Evolutionary conservation across 495 filamentous ascomycete genomes (phyloP).

Genomic region (Margaritispora aquatica): DNA sequence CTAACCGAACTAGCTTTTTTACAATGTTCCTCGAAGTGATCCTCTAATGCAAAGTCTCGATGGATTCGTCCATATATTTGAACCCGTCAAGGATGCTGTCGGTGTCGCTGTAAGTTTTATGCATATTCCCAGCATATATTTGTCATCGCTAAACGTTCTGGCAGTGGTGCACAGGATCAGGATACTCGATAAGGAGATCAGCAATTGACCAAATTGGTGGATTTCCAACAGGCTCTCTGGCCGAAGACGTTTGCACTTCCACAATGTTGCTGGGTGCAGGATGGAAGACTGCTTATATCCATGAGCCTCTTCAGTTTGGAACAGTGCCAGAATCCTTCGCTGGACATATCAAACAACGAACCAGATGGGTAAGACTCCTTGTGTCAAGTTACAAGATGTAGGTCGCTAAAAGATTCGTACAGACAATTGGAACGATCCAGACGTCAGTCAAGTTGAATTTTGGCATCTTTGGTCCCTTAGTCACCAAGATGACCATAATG

Average conservation of each 20-base stretch:
- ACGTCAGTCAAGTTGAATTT: slow-evolving; percentile 40
- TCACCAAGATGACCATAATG: slow-evolving; percentile 26
- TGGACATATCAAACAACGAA: slow-evolving; percentile 44
- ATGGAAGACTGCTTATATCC: slow-evolving; percentile 43
- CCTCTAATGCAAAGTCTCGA: slow-evolving; percentile 41
- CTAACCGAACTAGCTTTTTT: slow-evolving; percentile 37
- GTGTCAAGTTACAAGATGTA: not conserved
- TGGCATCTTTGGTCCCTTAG: slow-evolving; percentile 33
- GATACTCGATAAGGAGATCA: slow-evolving; percentile 40
- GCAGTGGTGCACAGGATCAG: slow-evolving; percentile 46
- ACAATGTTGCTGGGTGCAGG: slow-evolving; percentile 40
- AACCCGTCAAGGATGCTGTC: slow-evolving; percentile 43
- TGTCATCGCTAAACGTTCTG: not conserved
- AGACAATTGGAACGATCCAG: slow-evolving; percentile 35
- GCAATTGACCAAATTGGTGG: slow-evolving; percentile 45
- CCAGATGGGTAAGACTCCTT: slow-evolving; percentile 33
- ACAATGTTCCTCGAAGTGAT: slow-evolving; percentile 43
- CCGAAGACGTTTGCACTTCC: slow-evolving; percentile 45
- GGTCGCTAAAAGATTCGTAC: not conserved
- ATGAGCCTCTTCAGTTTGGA: slow-evolving; percentile 45
- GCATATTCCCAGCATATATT: not conserved
- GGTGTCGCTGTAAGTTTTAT: slow-evolving; percentile 24
- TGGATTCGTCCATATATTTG: slow-evolving; percentile 40
- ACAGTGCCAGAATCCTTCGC: slow-evolving; percentile 40
- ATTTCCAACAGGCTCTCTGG: slow-evolving; percentile 39